These are phyloP conservation scores for Solanum ahanhuiri DNA, from an alignment of 257 asterid genomes.

Conservation along the genomic window DNA sequence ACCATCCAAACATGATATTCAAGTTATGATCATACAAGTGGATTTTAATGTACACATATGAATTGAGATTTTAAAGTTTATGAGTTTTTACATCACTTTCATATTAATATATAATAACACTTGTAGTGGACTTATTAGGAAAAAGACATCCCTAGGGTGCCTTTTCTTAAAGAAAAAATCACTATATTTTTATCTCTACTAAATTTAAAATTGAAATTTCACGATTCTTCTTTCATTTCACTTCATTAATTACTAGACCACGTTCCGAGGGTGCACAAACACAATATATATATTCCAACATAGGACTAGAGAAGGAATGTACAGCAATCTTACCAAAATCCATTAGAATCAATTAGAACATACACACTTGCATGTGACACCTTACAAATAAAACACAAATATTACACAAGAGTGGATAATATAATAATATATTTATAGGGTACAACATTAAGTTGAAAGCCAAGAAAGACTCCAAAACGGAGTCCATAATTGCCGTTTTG, in stretches of 20 bases:
- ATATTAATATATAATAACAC: too few relatives aligned
- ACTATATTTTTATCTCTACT: too few relatives aligned
- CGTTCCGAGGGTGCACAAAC: neutral
- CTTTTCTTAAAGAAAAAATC: neutral
- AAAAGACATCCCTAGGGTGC: neutral
- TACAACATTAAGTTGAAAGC: conserved; percentile 10
- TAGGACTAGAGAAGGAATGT: neutral
- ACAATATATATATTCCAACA: neutral
- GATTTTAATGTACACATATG: neutral
- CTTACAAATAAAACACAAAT: neutral
- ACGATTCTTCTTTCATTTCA: neutral
- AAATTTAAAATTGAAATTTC: too few relatives aligned
- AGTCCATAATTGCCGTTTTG: conserved; percentile 40
- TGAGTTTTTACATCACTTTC: neutral
- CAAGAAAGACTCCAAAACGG: conserved; percentile 31
- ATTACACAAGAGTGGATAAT: neutral
- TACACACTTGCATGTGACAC: neutral
- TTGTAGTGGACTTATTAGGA: too few relatives aligned
- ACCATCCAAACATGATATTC: neutral
- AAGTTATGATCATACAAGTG: neutral
- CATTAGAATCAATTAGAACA: neutral
- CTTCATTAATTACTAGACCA: neutral
- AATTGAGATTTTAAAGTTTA: too few relatives aligned
- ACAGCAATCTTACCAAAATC: neutral
- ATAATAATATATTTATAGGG: neutral